These are phyloP conservation scores for Spirogloea muscicola DNA, from an alignment of 139 green algal genomes.

Conservation along the genomic window DNA sequence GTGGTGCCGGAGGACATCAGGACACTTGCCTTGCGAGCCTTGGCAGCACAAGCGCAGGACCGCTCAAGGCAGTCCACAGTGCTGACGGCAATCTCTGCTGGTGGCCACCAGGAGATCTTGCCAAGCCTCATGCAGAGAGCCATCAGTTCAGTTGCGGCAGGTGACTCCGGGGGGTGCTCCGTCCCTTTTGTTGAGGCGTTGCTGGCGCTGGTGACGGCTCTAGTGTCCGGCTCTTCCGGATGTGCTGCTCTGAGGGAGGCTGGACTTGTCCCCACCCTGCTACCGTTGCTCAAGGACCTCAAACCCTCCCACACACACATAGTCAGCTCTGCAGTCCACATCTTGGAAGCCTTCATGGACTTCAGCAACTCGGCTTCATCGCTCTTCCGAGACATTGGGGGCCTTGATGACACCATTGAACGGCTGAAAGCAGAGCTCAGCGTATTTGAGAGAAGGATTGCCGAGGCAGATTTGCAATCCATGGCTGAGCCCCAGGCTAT, in stretches of 20 bases:
- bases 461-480: neutral
- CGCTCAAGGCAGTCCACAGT: conserved; percentile 63
- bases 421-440: conserved; percentile 63
- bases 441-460: neutral
- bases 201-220: conserved; percentile 66
- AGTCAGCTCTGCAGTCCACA: conserved; percentile 65
- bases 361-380: conserved; percentile 59
- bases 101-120: conserved; percentile 71
- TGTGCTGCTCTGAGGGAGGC: conserved; percentile 73
- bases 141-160: conserved; percentile 30
- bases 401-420: conserved; percentile 67
- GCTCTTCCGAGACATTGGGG: conserved; percentile 80
- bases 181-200: conserved; percentile 74
- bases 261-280: conserved; percentile 73
- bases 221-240: conserved; percentile 67
- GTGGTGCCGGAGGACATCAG: conserved; percentile 66
- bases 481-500: too few relatives aligned
- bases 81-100: conserved; percentile 62
- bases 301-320: conserved; percentile 62
- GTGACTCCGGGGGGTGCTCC: neutral
- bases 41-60: conserved; percentile 71
- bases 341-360: conserved; percentile 89
- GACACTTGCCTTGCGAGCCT: conserved; percentile 62
- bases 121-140: conserved; percentile 69
- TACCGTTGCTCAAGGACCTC: conserved; percentile 69